These are phyloP conservation scores for Pontederia crassipes DNA, from an alignment of 176 grass and related monocot species.

Conservation along the genomic window DNA sequence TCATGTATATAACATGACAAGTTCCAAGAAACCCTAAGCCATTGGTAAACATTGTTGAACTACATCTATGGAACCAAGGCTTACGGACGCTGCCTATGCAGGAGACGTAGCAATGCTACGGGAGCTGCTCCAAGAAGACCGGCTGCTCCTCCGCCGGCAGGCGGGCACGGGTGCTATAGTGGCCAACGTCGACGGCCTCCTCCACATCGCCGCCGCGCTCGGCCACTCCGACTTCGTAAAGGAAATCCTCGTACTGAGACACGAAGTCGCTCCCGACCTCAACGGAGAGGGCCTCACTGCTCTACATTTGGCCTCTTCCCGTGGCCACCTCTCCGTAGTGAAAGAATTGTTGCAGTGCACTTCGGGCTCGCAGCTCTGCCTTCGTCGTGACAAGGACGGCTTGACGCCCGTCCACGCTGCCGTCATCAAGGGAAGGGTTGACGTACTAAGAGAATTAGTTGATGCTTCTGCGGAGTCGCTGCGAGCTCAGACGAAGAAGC, in stretches of 20 bases:
- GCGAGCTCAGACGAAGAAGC: background rate
- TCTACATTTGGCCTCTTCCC: conserved; percentile 9
- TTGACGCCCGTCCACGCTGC: conserved; percentile 10
- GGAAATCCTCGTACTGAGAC: background rate
- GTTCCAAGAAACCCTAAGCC: too few relatives aligned
- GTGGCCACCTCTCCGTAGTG: conserved; percentile 4
- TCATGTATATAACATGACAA: too few relatives aligned
- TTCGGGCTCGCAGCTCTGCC: background rate
- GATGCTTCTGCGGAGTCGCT: background rate
- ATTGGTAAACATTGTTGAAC: too few relatives aligned
- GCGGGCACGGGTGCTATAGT: background rate
- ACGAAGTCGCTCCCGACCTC: background rate
- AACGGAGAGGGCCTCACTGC: conserved; percentile 8
- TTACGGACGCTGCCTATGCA: conserved; percentile 1
- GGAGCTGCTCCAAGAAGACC: background rate
- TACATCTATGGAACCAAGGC: background rate
- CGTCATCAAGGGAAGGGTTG: background rate
- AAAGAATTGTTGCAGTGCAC: background rate
- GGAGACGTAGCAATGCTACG: background rate
- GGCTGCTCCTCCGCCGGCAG: background rate
- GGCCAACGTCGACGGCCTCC: background rate
- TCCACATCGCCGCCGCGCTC: conserved; percentile 6
- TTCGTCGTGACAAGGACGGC: conserved; percentile 1
- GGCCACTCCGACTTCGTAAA: conserved; percentile 12
- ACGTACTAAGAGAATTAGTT: background rate